Evolutionary conservation across 1,139 yeast genomes (phyloP).

Genomic region (Candida albicans): DNA sequence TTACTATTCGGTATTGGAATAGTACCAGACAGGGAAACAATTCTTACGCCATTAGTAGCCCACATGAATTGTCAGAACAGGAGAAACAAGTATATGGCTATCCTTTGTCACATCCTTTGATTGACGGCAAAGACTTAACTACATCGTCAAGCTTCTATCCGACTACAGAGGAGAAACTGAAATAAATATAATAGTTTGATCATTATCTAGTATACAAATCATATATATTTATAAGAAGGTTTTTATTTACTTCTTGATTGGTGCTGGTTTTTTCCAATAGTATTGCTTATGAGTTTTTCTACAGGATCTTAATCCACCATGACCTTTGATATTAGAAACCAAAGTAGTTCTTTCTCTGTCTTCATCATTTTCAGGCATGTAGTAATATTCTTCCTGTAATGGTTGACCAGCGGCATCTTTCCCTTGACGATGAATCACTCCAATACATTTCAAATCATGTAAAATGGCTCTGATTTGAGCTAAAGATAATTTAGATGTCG

Average conservation of each 20-base stretch:
- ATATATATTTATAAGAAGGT: background rate
- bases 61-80: constrained; percentile 28
- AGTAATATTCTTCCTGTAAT: constrained; percentile 89
- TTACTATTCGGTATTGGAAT: constrained; percentile 7
- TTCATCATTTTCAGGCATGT: constrained; percentile 77
- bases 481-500: constrained; percentile 43
- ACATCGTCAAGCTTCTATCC: constrained; percentile 12
- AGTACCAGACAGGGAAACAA: constrained; percentile 2
- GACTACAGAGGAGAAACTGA: background rate
- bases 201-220: constrained; percentile 1
- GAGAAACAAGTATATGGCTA: constrained; percentile 31
- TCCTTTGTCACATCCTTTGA: constrained; percentile 22
- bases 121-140: background rate
- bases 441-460: constrained; percentile 58
- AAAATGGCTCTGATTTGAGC: constrained; percentile 54
- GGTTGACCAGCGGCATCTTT: constrained; percentile 97
- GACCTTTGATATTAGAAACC: constrained; percentile 78
- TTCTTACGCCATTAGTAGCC: constrained; percentile 26
- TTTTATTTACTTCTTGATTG: constrained; percentile 35
- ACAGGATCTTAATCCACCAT: constrained; percentile 80
- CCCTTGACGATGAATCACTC: constrained; percentile 83
- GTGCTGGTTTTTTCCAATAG: constrained; percentile 77
- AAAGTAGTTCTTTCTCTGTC: constrained; percentile 67
- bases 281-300: constrained; percentile 93
- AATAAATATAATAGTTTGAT: background rate